Conservation (phyloP, 2,329 filamentous ascomycete species). For the Lasiodiplodia citricola region DNA sequence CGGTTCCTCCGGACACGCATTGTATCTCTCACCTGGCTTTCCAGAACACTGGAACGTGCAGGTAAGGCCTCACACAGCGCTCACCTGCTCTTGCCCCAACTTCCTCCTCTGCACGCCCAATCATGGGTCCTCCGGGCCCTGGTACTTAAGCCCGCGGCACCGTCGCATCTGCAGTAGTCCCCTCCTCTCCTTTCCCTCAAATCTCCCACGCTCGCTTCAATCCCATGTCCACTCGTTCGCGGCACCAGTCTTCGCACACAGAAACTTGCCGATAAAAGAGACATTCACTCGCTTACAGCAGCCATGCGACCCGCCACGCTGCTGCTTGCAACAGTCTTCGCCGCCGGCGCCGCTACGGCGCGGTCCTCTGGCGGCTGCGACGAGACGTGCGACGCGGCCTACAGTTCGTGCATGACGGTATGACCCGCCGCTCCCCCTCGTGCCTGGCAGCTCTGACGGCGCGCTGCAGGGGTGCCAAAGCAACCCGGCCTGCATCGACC, state of each 20-base stretch:
- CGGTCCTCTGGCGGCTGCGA: conserved; percentile 23
- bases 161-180: conserved; percentile 14
- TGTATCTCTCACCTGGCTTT: not conserved
- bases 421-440: conserved; percentile 9
- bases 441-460: conserved; percentile 14
- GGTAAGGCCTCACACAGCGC: not conserved
- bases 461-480: conserved; percentile 20
- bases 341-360: conserved; percentile 18
- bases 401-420: conserved; percentile 26
- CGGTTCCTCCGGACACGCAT: not conserved
- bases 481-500: conserved; percentile 26
- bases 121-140: conserved; percentile 10
- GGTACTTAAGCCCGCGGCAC: conserved; percentile 23
- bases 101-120: conserved; percentile 10
- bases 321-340: conserved; percentile 18
- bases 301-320: conserved; percentile 17
- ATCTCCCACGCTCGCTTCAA: conserved; percentile 20
- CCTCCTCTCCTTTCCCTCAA: conserved; percentile 10
- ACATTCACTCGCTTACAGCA: not conserved
- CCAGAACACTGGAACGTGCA: not conserved
- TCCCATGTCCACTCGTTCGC: conserved; percentile 23
- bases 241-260: conserved; percentile 1
- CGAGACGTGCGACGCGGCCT: conserved; percentile 24
- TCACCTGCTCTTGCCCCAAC: conserved; percentile 22
- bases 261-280: conserved; percentile 1